These are phyloP conservation scores for Phytophthora crassamura DNA, from an alignment of 352 stramenopile genomes.

Conservation along the genomic window DNA sequence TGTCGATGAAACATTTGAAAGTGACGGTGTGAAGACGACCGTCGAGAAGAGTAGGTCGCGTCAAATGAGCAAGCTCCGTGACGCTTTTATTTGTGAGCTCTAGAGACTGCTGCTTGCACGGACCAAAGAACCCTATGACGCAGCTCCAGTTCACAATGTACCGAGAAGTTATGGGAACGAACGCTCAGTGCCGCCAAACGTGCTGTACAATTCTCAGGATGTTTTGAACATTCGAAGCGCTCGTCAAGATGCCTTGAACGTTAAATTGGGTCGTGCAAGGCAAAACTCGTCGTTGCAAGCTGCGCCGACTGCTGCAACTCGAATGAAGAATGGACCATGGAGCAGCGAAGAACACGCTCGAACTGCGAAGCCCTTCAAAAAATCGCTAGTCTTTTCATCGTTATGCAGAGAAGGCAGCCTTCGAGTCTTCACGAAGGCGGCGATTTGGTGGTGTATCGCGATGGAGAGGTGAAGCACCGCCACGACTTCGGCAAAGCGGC, in stretches of 20 bases:
- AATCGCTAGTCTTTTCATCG: too few species aligned
- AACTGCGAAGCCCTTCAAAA: slow-evolving; percentile 14
- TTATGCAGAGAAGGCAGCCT: too few species aligned
- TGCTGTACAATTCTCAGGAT: not conserved
- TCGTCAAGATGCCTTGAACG: slow-evolving; percentile 3
- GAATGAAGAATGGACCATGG: slow-evolving; percentile 16
- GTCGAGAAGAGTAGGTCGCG: too few species aligned
- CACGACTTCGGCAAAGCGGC: slow-evolving; percentile 18
- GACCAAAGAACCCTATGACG: too few species aligned
- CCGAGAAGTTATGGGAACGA: too few species aligned
- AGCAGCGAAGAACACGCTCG: slow-evolving; percentile 27
- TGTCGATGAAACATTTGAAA: not conserved
- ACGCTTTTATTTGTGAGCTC: too few species aligned
- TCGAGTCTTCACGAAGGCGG: slow-evolving; percentile 18
- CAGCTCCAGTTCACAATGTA: too few species aligned
- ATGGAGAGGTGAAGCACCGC: not conserved
- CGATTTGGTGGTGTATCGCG: slow-evolving; percentile 17
- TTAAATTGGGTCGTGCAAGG: slow-evolving; percentile 6
- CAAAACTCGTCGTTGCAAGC: too few species aligned
- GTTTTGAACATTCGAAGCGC: slow-evolving; percentile 7
- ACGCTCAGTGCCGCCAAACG: too few species aligned
- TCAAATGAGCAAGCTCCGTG: too few species aligned
- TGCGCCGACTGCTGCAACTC: too few species aligned
- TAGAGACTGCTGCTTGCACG: too few species aligned
- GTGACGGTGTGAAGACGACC: not conserved